Conservation (phyloP, 768 basidiomycete species). For the Boletus patriciae region DNA sequence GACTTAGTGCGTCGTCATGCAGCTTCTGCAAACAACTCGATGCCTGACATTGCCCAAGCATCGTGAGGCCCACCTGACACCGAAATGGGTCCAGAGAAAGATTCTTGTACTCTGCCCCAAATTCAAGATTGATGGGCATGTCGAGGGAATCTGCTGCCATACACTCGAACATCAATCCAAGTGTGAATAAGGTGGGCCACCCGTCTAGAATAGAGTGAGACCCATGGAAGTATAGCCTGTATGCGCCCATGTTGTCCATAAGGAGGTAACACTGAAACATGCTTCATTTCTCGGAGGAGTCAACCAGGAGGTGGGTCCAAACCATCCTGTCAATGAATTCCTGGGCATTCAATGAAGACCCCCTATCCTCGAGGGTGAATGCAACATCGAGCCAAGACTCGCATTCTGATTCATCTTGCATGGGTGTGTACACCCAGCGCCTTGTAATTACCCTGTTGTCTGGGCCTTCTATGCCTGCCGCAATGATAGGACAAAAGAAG, state of each 20-base stretch:
- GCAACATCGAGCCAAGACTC: slow-evolving; percentile 11
- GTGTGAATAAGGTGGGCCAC: slow-evolving; percentile 15
- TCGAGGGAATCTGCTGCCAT: slow-evolving; percentile 6
- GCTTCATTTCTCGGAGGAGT: background rate
- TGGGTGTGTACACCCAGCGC: slow-evolving; percentile 14
- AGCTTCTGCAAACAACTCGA: slow-evolving; percentile 3
- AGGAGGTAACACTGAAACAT: slow-evolving; percentile 18
- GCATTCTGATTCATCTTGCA: slow-evolving; percentile 1
- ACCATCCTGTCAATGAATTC: slow-evolving; percentile 9
- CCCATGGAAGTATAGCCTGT: slow-evolving; percentile 16
- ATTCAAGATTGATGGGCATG: background rate
- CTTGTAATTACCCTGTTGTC: background rate
- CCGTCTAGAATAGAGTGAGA: slow-evolving; percentile 17
- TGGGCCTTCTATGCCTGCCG: slow-evolving; percentile 4
- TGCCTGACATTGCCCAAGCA: slow-evolving; percentile 7
- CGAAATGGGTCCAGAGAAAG: slow-evolving; percentile 14
- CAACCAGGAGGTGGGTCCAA: slow-evolving; percentile 8
- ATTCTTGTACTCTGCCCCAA: slow-evolving; percentile 14
- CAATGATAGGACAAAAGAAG: slow-evolving; percentile 13
- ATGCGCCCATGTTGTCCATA: background rate
- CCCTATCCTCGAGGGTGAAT: slow-evolving; percentile 8
- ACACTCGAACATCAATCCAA: slow-evolving; percentile 16
- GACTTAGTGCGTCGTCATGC: background rate
- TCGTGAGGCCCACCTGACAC: slow-evolving; percentile 17
- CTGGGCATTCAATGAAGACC: background rate